phyloP scores from a whole-genome alignment of 2,329 filamentous ascomycete species.

The Colletotrichum tropicale region DNA sequence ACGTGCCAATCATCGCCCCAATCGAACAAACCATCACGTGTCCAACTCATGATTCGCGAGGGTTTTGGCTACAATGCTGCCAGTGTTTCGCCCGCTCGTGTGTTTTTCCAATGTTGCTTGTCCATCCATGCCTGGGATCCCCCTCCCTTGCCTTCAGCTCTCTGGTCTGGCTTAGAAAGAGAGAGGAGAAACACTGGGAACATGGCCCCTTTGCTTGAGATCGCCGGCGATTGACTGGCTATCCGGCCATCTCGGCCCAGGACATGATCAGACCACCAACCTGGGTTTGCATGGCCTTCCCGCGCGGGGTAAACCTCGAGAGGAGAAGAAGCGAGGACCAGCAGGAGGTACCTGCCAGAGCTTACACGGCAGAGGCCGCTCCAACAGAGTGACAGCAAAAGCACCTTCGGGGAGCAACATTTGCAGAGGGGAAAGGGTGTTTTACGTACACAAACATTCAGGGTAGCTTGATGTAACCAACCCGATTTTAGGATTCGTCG shows the following conservation, averaged over 20 bases:
- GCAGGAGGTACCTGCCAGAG: background rate
- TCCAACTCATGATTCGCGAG: slow-evolving; percentile 10
- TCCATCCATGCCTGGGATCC: background rate
- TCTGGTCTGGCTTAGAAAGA: background rate
- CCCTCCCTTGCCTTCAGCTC: background rate
- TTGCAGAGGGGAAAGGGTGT: background rate
- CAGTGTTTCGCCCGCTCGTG: background rate
- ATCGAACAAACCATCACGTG: background rate
- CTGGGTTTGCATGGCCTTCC: background rate
- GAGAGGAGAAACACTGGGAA: background rate
- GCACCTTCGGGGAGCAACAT: background rate
- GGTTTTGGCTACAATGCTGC: background rate
- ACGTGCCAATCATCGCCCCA: background rate
- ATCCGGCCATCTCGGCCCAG: background rate
- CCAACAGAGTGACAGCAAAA: background rate
- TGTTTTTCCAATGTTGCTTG: background rate
- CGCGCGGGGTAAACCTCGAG: slow-evolving; percentile 11
- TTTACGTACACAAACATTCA: background rate
- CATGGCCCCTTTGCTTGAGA: background rate
- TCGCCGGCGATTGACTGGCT: slow-evolving; percentile 14
- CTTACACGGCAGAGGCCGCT: background rate
- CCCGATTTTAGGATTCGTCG: background rate
- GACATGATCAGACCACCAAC: slow-evolving; percentile 13
- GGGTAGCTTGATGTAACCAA: background rate
- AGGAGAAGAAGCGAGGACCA: background rate